Base-by-base conservation (phyloP, 306 rosid species). In the Arachis stenosperma region DNA sequence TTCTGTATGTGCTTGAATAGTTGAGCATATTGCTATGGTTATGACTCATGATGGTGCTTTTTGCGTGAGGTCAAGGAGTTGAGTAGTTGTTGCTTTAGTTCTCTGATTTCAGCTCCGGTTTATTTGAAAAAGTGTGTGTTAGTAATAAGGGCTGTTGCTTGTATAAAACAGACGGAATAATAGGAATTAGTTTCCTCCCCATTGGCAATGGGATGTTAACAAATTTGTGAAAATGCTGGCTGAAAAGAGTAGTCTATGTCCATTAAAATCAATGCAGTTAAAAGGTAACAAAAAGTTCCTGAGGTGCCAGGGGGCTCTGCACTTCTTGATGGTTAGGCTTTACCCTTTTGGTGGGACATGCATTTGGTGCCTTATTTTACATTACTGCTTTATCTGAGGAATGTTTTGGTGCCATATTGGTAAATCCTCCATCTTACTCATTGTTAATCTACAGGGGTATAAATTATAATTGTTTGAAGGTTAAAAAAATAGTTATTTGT, bases 91-190 rank as follows among this genome's bases (percentile, higher is more conserved):
- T 61, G 42, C 61, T 33, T 12, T 44, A 3, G 54, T 44, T 46
- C 44, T 59, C 65, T 61, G 66, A 11, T 40, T 41, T 27, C 41
- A 17, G 43, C 64, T 74, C 46, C 51, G 9, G 37, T 64, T 17
- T 48, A 73, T 29, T 50, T 50, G 46, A 27, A 15, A 61, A 14
- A 39, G 0, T 46, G 11, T 46, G 13, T 46, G 47, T 40, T 7
- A 52, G 54, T 42, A 8, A 13, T 39, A 40, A 63, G 46, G 44
- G 52, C 5, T 73, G 62, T 39, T 73, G 62, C 70, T 56, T 64
- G 37, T 13, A 37, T 53, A 30, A 30, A 41, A 30, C 12, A 22
- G 39, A 22, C 43, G 3, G 37, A 33, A 33, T 33, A 33, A 33
- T 60, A 60, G 65, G 43, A 60, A 5, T 30, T 61, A 46, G 39